Evolutionary conservation across 2,329 filamentous ascomycete species (phyloP).

Genomic region (Fusarium lateritium): DNA sequence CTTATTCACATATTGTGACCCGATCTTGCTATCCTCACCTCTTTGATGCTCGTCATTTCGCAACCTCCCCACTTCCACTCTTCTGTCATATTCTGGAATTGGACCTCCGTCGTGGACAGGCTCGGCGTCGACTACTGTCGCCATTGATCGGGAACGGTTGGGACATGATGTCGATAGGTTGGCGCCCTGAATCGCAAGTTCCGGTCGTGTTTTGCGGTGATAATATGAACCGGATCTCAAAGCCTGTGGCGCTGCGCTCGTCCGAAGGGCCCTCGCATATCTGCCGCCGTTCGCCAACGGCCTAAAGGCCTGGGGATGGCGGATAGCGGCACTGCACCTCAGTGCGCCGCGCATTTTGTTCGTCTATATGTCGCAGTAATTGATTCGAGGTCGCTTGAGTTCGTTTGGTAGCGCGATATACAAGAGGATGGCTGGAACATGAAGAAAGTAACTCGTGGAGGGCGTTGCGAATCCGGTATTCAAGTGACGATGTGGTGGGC

Average conservation of each 20-base stretch:
- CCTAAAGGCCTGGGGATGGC: conserved; percentile 30
- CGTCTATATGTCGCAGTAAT: conserved; percentile 16
- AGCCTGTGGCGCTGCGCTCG: conserved; percentile 35
- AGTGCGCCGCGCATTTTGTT: conserved; percentile 40
- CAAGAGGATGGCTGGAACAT: conserved; percentile 5
- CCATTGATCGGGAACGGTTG: conserved; percentile 46
- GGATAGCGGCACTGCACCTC: conserved; percentile 38
- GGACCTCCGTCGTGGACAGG: conserved; percentile 71
- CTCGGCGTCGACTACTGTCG: conserved; percentile 48
- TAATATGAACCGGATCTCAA: conserved; percentile 14
- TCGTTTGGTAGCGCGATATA: conserved; percentile 29
- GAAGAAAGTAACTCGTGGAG: conserved; percentile 34
- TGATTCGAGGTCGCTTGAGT: background rate
- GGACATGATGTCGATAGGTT: conserved; percentile 23
- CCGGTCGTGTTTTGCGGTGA: conserved; percentile 15
- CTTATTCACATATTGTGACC: background rate
- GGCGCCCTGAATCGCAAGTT: conserved; percentile 7
- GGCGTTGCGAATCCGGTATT: conserved; percentile 47
- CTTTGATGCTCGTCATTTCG: conserved; percentile 93
- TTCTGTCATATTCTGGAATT: conserved; percentile 87
- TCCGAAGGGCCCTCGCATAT: conserved; percentile 44
- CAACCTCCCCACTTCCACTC: conserved; percentile 80
- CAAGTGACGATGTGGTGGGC: conserved; percentile 47
- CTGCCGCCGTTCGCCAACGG: conserved; percentile 31
- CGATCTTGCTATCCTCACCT: conserved; percentile 63